A percentile compares a stretch with the other conserved stretches of the same genome.
phyloP scores from a whole-genome alignment of 2,329 filamentous ascomycete genomes.

The Emergomyces pasteurianus region DNA sequence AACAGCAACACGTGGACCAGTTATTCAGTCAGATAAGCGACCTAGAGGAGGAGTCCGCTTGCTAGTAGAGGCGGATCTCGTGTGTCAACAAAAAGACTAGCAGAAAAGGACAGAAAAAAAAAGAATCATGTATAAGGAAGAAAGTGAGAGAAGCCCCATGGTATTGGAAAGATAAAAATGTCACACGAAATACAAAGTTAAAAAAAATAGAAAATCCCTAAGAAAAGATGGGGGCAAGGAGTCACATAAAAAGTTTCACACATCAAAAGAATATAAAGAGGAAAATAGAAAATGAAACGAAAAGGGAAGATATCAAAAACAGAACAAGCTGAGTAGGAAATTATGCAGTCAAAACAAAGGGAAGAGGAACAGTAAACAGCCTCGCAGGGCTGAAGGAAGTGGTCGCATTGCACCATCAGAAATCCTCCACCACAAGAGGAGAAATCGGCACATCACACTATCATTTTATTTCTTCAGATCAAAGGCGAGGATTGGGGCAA shows the following conservation, averaged over 20 bases:
- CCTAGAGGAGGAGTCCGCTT: background rate
- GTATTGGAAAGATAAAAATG: background rate
- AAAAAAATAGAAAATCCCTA: background rate
- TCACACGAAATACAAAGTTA: constrained; percentile 2
- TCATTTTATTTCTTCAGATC: background rate
- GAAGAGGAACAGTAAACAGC: constrained; percentile 5
- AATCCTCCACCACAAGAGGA: background rate
- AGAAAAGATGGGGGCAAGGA: background rate
- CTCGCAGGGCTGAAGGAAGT: background rate
- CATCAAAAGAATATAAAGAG: constrained; percentile 7
- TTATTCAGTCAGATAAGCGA: background rate
- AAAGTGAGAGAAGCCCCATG: constrained; percentile 2
- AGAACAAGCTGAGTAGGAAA: constrained; percentile 27
- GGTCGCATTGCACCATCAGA: constrained; percentile 1
- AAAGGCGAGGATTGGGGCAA: background rate
- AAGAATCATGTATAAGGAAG: background rate
- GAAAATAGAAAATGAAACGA: constrained; percentile 14
- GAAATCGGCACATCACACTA: background rate
- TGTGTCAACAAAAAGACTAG: background rate
- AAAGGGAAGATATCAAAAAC: constrained; percentile 14
- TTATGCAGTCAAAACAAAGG: constrained; percentile 20
- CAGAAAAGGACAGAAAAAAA: background rate
- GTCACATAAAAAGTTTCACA: background rate
- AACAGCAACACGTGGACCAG: background rate
- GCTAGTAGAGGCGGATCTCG: background rate